Base-by-base conservation (phyloP, 116 monocot genomes). In the Phalaenopsis hybrid region DNA sequence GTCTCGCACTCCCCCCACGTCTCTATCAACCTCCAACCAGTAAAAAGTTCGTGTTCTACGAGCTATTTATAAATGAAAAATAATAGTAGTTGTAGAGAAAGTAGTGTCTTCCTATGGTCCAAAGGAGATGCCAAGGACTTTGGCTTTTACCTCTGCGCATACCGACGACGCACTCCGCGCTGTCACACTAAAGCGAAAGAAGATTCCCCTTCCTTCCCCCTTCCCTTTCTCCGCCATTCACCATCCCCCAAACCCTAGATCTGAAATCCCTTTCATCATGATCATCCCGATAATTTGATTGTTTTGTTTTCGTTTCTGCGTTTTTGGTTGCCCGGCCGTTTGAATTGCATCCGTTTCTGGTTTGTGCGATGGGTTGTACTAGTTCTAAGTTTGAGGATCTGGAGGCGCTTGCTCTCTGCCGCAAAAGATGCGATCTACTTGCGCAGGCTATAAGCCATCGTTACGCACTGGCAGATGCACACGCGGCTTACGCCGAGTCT, bases 401-500 rank as follows among this genome's bases (percentile, higher is more conserved):
- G 28, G 82, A 78, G 25, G 83, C 86, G 0, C 69, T 86, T 21
- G 28, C 69, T 31, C 86, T 83, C 52, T 90, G 90, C 86, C 86
- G 83, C 61, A 59, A 17, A 13, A 86, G 90, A 50, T 51, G 81
- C 23, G 65, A 37, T 46, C 82, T 84, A 13, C 79, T 90, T 17
- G 82, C 82, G 44, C 82, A 88, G 21, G 86, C 87, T 23, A 86
- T 88, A 77, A 74, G 81, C 80, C 52, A 78, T 79, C 88, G 90
- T 41, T 90, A 90, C 78, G 85, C 80, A 18, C 78, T 90, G 46
- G 85, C 90, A 41, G 88, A 85, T 48, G 83, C 88, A 34, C 90
- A 90, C 82, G 70, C 80, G 2, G 84, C 81, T 6, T 82, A 88
- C 80, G 61, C 78, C 11, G 34, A 43, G 52, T 88, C 88, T 7